Base-by-base conservation (phyloP, 2,329 filamentous ascomycete genomes). In the Chalaropsis thielavioides region DNA sequence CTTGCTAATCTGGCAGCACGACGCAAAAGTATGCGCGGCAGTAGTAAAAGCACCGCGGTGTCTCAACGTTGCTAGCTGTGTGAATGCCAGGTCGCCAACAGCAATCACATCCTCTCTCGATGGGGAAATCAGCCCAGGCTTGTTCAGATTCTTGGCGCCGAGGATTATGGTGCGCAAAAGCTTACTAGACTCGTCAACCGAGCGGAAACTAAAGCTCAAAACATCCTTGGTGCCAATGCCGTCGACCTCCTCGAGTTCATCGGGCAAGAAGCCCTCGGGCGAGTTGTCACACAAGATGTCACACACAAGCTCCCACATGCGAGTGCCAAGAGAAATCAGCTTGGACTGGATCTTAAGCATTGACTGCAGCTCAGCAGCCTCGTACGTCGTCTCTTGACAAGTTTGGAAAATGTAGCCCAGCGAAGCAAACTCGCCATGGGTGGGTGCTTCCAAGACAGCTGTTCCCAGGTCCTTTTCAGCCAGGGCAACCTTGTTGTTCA, bases 1-100 rank as follows among this genome's bases (percentile, higher is more conserved):
- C 62, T 82, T 79, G 8, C 82, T 74, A 74, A 85, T 70, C 76
- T 86, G 79, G 68, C 92, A 97, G 71, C 91, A 95, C 31, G 83
- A 80, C 0, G 84, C 82, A 74, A 96, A 97, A 0, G 92, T 96
- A 63, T 90, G 85, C 0, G 92, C 89, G 1, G 97, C 94, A 0
- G 92, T 92, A 0, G 90, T 94, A 71, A 97, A 95, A 6, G 94
- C 94, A 65, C 94, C 94, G 66, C 94, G 83, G 73, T 99, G 94
- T 49, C 94, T 83, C 38, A 99, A 78, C 63, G 83, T 88, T 0
- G 90, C 84, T 8, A 99, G 79, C 71, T 99, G 90, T 1, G 83
- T 83, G 71, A 96, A 95, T 17, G 89, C 87, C 6, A 95, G 76
- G 46, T 83, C 78, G 8, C 91, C 91, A 44, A 92, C 82, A 8